Conservation (phyloP, 371 early-diverging fungal species). For the Dichotomocladium elegans region DNA sequence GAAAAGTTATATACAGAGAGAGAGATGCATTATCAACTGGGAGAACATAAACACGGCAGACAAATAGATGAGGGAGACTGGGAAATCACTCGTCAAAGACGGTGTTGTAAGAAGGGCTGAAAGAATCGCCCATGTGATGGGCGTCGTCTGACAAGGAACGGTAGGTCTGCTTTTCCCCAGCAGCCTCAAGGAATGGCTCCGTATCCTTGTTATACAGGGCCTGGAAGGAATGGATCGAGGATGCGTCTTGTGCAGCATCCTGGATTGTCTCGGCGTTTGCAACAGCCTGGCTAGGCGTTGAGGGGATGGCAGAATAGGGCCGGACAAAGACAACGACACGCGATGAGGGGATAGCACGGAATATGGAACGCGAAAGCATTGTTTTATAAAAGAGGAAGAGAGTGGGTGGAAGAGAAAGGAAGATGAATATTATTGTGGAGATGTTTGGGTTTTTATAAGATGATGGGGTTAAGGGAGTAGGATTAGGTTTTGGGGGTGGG, state of each 20-base stretch:
- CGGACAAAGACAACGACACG: neutral
- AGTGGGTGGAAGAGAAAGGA: neutral
- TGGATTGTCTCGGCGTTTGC: neutral
- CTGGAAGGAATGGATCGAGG: slow-evolving; percentile 3
- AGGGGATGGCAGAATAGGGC: neutral
- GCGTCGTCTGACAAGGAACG: slow-evolving; percentile 11
- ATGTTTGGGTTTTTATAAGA: neutral
- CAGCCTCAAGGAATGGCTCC: neutral
- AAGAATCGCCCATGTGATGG: slow-evolving; percentile 5
- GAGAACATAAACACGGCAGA: too few relatives aligned
- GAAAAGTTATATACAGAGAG: neutral
- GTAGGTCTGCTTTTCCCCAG: slow-evolving; percentile 2
- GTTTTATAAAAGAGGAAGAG: neutral
- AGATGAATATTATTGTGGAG: neutral
- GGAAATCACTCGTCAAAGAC: slow-evolving; percentile 23
- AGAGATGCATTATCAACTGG: too few relatives aligned
- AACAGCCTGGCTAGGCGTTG: neutral
- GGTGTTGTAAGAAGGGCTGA: slow-evolving; percentile 22
- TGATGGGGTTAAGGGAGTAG: too few relatives aligned
- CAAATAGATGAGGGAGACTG: too few relatives aligned
- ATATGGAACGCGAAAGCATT: slow-evolving; percentile 1
- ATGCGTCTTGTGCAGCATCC: neutral
- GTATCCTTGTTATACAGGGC: slow-evolving; percentile 16
- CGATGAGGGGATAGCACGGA: neutral
- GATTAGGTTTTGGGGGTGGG: neutral